phyloP scores from a whole-genome alignment of 2,329 filamentous ascomycete genomes.

The Lachnellula arida region DNA sequence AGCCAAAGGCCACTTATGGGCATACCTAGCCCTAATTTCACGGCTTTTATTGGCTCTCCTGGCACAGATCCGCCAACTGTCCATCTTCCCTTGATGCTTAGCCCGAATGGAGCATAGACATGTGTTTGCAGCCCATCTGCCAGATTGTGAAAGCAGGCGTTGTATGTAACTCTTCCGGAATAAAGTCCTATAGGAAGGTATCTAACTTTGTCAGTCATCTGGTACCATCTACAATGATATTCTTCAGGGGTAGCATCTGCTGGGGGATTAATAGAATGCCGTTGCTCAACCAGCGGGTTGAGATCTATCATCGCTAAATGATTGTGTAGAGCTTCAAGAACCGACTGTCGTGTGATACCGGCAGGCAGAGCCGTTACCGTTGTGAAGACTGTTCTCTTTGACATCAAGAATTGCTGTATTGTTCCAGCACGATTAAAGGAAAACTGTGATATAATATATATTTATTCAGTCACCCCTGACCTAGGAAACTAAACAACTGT shows the following conservation, averaged over 20 bases:
- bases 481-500: too few relatives aligned
- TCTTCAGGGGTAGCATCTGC: slow-evolving; percentile 65
- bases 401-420: slow-evolving; percentile 17
- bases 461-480: too few relatives aligned
- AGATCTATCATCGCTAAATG: slow-evolving; percentile 81
- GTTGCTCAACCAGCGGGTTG: slow-evolving; percentile 75
- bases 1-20: slow-evolving; percentile 70
- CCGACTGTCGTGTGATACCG: slow-evolving; percentile 62
- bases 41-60: slow-evolving; percentile 61
- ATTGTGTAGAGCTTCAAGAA: slow-evolving; percentile 69
- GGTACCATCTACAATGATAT: slow-evolving; percentile 71
- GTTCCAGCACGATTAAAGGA: too few relatives aligned
- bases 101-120: slow-evolving; percentile 73
- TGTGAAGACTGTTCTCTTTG: slow-evolving; percentile 58
- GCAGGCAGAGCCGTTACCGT: slow-evolving; percentile 72
- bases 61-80: slow-evolving; percentile 65
- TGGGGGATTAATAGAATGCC: slow-evolving; percentile 63
- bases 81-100: slow-evolving; percentile 77
- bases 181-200: slow-evolving; percentile 63
- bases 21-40: slow-evolving; percentile 61
- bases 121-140: slow-evolving; percentile 73
- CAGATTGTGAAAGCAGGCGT: slow-evolving; percentile 73
- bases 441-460: too few relatives aligned
- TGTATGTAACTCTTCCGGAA: slow-evolving; percentile 68
- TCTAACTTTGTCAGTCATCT: slow-evolving; percentile 68